Evolutionary conservation across 352 stramenopile species (phyloP).

Genomic region (Phytophthora vignae): DNA sequence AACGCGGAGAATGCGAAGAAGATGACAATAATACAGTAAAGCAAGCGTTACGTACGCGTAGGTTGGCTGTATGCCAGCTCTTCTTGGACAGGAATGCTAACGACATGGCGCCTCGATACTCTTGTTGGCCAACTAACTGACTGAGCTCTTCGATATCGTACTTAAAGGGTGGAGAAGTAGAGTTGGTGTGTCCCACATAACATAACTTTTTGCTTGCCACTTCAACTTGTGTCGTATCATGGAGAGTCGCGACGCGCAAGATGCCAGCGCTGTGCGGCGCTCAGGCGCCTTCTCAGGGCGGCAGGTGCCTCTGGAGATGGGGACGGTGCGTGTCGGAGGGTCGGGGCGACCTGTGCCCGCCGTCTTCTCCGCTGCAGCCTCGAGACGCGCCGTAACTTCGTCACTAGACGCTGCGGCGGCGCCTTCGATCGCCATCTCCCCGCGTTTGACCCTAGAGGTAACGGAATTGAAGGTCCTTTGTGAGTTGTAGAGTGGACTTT

Average conservation of each 20-base stretch:
- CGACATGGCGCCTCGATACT: slow-evolving; percentile 58
- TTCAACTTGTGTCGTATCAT: slow-evolving; percentile 15
- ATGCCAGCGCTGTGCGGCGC: slow-evolving; percentile 16
- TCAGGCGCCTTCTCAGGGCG: slow-evolving; percentile 40
- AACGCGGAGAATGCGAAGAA: neutral
- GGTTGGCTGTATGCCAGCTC: slow-evolving; percentile 97
- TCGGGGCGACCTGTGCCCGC: slow-evolving; percentile 52
- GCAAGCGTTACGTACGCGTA: slow-evolving; percentile 67
- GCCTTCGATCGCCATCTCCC: slow-evolving; percentile 4
- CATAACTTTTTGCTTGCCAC: neutral
- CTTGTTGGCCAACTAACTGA: neutral
- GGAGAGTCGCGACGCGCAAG: slow-evolving; percentile 26
- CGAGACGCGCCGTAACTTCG: slow-evolving; percentile 7
- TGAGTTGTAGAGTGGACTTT: neutral
- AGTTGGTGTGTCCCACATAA: neutral
- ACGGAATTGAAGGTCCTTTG: neutral
- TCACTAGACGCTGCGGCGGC: slow-evolving; percentile 7
- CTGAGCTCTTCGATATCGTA: slow-evolving; percentile 1
- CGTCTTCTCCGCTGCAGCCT: slow-evolving; percentile 15
- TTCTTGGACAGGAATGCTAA: slow-evolving; percentile 97
- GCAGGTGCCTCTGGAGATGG: slow-evolving; percentile 53
- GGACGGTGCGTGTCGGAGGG: slow-evolving; percentile 55
- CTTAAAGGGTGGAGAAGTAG: neutral
- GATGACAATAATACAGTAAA: neutral
- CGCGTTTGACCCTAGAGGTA: slow-evolving; percentile 43